Evolutionary conservation across 2,329 filamentous ascomycete species (phyloP), one percentile per base, ranked within the genome.

Genomic region (Capronia epimyces): DNA sequence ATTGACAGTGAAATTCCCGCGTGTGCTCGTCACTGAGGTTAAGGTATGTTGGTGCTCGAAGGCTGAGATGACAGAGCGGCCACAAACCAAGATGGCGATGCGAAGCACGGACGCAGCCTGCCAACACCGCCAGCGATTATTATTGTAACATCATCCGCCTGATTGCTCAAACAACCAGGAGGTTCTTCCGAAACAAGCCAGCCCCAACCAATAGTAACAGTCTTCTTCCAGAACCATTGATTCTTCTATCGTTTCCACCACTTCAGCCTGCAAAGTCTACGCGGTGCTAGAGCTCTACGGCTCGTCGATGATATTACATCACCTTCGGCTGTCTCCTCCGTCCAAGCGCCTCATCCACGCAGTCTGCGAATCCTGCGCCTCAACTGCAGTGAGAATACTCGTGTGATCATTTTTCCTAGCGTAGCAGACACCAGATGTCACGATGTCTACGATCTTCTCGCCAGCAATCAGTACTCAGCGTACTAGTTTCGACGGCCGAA

Each of bases 381-480:
- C n/a, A n/a, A n/a, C n/a, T n/a, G n/a, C n/a, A n/a, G n/a, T n/a
- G n/a, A n/a, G n/a, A n/a, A 27, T 10, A 27, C 25, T 27, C 25
- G 6, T 27, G 25, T 27, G 6, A 6, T 27, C 25, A 34, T 15
- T 15, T 16, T 16, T 34, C 31, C 31, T 5, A 37, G 18, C 6
- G 15, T 20, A 18, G n/a, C 7, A 37, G 34, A 6, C 8, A 20
- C 15, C 34, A 18, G 1, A 10, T 15, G n/a, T 34, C 6, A 43
- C 21, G 20, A 49, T 49, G 47, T 21, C 40, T 16, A 36, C 47
- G 9, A 36, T 49, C 16, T 49, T 49, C 40, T 24, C 40, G 3
- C 40, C 40, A 3, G 39, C 29, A n/a, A 12, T 49, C n/a, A 22
- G 31, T 27, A 44, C 27, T 24, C 42, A 41, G 42, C 25, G 27